Conservation (phyloP, 306 rosid genomes). For the Psophocarpus tetragonolobus region DNA sequence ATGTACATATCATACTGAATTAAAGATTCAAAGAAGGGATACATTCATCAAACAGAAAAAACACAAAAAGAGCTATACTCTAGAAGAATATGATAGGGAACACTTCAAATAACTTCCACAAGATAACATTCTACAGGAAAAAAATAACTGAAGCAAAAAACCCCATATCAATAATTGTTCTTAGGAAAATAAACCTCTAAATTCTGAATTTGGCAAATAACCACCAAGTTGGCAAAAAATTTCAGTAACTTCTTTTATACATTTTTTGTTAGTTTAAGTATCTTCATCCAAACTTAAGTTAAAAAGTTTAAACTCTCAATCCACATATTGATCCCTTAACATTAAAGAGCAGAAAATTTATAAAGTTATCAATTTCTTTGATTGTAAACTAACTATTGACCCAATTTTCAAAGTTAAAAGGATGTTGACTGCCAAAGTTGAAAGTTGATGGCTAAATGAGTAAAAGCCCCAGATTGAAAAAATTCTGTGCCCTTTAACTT, state of each 20-base stretch:
- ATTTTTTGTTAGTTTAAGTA: not conserved
- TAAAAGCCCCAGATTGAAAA: not conserved
- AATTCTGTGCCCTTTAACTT: not conserved
- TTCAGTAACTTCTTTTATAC: not conserved
- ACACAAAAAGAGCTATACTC: not conserved
- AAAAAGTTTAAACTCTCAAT: not conserved
- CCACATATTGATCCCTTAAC: not conserved
- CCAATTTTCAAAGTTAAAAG: conserved; percentile 1
- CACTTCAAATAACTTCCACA: not conserved
- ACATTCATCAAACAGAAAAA: not conserved
- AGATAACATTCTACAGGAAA: not conserved
- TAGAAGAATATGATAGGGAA: conserved; percentile 3
- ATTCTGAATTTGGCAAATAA: conserved; percentile 4
- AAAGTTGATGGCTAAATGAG: not conserved
- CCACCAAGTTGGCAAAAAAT: not conserved
- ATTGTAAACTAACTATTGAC: not conserved
- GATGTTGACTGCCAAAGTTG: not conserved
- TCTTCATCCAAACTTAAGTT: not conserved
- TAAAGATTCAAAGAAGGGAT: not conserved
- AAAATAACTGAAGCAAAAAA: not conserved
- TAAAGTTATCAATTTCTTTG: conserved; percentile 9
- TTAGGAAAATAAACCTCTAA: not conserved
- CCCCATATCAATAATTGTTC: not conserved
- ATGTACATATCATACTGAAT: conserved; percentile 1
- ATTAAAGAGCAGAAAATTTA: not conserved